These are phyloP conservation scores for Nakaseomyces sp. DNA, from an alignment of 1,139 yeast species.

Conservation along the genomic window DNA sequence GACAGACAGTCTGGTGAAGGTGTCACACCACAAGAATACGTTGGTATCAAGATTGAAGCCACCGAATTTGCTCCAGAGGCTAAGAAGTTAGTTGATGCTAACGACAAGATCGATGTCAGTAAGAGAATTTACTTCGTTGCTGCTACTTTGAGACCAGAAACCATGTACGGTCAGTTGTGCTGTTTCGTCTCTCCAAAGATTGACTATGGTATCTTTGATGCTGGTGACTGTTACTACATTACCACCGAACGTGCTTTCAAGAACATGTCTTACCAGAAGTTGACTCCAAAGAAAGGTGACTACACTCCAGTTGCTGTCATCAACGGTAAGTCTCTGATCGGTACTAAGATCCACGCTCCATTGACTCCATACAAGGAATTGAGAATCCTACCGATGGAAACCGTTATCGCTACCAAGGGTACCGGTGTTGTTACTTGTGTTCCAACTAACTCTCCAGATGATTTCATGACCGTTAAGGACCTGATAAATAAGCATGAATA, in stretches of 20 bases:
- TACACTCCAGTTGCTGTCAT: constrained; percentile 53
- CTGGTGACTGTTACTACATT: constrained; percentile 73
- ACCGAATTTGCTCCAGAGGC: constrained; percentile 40
- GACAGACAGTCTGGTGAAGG: constrained; percentile 98
- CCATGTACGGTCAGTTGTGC: constrained; percentile 98
- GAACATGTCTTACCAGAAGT: constrained; percentile 91
- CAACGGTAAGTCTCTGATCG: constrained; percentile 68
- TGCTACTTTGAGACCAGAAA: constrained; percentile 97
- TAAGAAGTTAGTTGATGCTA: constrained; percentile 31
- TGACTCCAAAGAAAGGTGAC: constrained; percentile 82
- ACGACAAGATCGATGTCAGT: constrained; percentile 46
- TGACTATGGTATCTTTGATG: constrained; percentile 83
- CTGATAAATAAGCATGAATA: constrained; percentile 85
- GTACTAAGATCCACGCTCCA: constrained; percentile 84
- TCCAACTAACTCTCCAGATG: constrained; percentile 98
- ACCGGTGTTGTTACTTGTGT: constrained; percentile 99
- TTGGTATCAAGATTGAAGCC: constrained; percentile 78
- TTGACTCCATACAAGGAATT: constrained; percentile 61
- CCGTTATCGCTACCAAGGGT: constrained; percentile 89
- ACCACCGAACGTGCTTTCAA: constrained; percentile 96
- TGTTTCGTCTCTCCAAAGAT: constrained; percentile 96
- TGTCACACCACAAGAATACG: constrained; percentile 91
- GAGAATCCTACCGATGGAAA: constrained; percentile 94
- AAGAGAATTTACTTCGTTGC: constrained; percentile 81
- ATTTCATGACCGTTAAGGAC: constrained; percentile 77